Evolutionary conservation across 108 stramenopile species (phyloP), one percentile per base, ranked within the genome.

Genomic region (Heterococcus sp.): DNA sequence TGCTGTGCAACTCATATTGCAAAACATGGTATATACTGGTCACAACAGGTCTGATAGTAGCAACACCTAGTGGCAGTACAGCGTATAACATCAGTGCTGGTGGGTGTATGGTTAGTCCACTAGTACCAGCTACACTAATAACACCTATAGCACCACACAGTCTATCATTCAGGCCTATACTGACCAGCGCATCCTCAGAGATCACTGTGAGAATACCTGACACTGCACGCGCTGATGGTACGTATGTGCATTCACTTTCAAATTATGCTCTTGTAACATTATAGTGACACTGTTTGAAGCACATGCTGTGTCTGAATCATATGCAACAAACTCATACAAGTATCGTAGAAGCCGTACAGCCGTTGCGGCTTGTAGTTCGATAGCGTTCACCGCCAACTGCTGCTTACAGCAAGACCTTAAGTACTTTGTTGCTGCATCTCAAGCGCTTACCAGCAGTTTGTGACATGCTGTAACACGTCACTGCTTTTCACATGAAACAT

Each of bases 61-160:
- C 77, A 26, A 58, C 77, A 2, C 97, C 97, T 26, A 96, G 94
- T 2, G 97, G 97, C 3, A 93, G 92, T 4, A 98, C 97, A 2
- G 97, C 97, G 0, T 98, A 98, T 79, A 91, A 90, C 68, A 92
- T 98, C 87, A 90, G 94, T 3, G 97, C 95, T 11, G 97, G 97
- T 1, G 95, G 95, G 0, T 93, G 92, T 46, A 96, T 98, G 28
- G 94, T 96, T 11, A 95, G 95, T 75, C 97, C 97, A 0, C 92
- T 95, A 0, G 94, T 95, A 4, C 94, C 95, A 14, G 90, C 92
- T 1, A 96, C 96, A 32, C 75, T 95, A 34, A 90, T 98, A 5
- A 96, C 95, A 2, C 96, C 97, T 4, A 94, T 98, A 37, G 95
- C 95, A 76, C 95, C 97, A 2, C 97, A 98, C 87, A 94, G 94